Percentiles rank a stretch among this genome's conserved stretches.
phyloP scores from a whole-genome alignment of 495 filamentous ascomycete genomes.

The Staphylotrichum tortipilum region DNA sequence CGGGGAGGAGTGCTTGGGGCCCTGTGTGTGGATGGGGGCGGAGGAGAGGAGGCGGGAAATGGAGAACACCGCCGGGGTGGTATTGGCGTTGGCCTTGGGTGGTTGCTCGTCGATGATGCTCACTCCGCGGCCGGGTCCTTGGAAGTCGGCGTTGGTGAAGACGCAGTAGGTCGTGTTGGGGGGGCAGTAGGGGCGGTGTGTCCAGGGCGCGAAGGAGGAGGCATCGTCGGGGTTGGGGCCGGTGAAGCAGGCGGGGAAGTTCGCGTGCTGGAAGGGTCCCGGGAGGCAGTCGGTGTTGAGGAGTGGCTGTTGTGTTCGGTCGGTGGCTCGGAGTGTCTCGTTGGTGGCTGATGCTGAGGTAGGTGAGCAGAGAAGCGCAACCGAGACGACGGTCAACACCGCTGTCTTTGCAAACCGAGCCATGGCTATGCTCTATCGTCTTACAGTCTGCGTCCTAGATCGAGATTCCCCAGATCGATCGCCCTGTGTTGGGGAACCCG shows the following conservation, averaged over 20 bases:
- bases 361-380: neutral
- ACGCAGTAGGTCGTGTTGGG: constrained; percentile 19
- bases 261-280: neutral
- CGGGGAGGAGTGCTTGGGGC: neutral
- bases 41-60: neutral
- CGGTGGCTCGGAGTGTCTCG: neutral
- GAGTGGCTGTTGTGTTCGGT: neutral
- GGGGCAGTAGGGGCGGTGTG: constrained; percentile 20
- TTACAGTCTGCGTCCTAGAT: no score
- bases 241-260: neutral
- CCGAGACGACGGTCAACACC: no score
- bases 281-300: neutral
- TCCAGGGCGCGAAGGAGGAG: constrained; percentile 30
- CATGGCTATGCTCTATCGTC: no score
- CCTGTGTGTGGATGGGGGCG: constrained; percentile 7
- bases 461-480: no score
- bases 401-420: no score
- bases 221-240: neutral
- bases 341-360: neutral
- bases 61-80: constrained; percentile 6
- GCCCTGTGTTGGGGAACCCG: no score
- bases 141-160: constrained; percentile 21
- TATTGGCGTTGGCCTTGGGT: constrained; percentile 11
- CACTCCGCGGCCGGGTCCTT: constrained; percentile 13
- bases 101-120: constrained; percentile 18